Evolutionary conservation across 169 alveolate genomes (phyloP), one percentile per base, ranked within the genome.

Genomic region (Theileria annulata): DNA sequence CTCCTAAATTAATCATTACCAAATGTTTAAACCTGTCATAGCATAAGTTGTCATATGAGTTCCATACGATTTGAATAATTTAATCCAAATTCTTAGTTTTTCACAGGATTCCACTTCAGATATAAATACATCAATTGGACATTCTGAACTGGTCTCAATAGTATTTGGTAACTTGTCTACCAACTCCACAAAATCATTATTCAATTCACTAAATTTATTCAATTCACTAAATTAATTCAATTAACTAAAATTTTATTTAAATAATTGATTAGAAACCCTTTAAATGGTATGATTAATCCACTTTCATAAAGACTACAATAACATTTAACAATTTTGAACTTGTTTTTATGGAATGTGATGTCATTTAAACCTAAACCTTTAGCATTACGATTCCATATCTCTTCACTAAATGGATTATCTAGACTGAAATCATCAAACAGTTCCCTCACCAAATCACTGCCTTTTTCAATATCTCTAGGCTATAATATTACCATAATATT

Each of bases 21-120:
- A n/a, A 19, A 3, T 3, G 13, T 0, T 5, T 27, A 27, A 2
- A 84, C 90, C 90, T 68, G 58, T 71, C 12, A 77, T 21, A 6
- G 72, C 51, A 33, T 62, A 75, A 9, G 81, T 77, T 3, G 83
- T 74, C 19, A 90, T 58, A 73, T 90, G 94, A 13, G 94, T 90
- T 47, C 94, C 94, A 75, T 82, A 90, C 21, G 77, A 64, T 76
- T 71, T 73, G 79, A 90, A 90, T 79, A 90, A 86, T 48, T 82
- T 68, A 2, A 90, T 77, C 94, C 94, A 90, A 19, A 48, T 62
- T 33, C 82, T 77, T 37, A 87, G 62, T 27, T 28, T 37, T 62
- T 51, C 54, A 71, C 94, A 90, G 27, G 77, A 37, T 9, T 37
- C 15, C 15, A 75, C 73, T 27, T 84, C 79, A 25, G 54, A 62